Evolutionary conservation across 179 eudicot genomes (phyloP), one percentile per base, ranked within the genome.

Genomic region (Heliamphora pulchella): DNA sequence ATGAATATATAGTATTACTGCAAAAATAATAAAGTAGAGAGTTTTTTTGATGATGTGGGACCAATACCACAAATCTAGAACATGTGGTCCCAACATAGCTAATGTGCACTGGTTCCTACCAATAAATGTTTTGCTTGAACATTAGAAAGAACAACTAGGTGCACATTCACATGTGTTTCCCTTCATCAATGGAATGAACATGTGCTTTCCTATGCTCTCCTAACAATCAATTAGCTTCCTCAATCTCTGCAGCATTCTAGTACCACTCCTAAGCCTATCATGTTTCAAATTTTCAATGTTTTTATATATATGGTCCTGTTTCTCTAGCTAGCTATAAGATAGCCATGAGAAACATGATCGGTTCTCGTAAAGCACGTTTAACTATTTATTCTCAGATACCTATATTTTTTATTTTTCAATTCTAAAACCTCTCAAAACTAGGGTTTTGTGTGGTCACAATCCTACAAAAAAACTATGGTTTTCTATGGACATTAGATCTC

Each of bases 141-240:
- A 73, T 64, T 76, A 65, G 8, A 68, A 80, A 31, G 79, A 65
- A 82, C 79, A 62, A 79, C 67, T 78, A 63, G 78, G 68, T 72
- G 76, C 75, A 82, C 66, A 73, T 67, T 80, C 78, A 83, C 88
- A 84, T 83, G 88, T 81, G 72, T 79, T 79, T 68, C 83, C 88
- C 83, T 79, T 44, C 85, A 80, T 81, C 83, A 86, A 80, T 82
- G 86, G 86, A 62, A 61, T 58, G 55, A 76, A 75, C 81, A 81
- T 86, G 88, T 86, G 86, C 83, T 80, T 61, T 63, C 17, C 59
- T 17, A 57, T 20, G 18, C 67, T 55, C 48, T 73, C 69, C 53
- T 0, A 74, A 22, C 64, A 31, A 51, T 17, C 8, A 6, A 8
- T 55, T 74, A 76, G 61, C 11, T 14, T 71, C 47, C 18, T 15